phyloP scores from a whole-genome alignment of 768 basidiomycete species.

The Galerina marginata region DNA sequence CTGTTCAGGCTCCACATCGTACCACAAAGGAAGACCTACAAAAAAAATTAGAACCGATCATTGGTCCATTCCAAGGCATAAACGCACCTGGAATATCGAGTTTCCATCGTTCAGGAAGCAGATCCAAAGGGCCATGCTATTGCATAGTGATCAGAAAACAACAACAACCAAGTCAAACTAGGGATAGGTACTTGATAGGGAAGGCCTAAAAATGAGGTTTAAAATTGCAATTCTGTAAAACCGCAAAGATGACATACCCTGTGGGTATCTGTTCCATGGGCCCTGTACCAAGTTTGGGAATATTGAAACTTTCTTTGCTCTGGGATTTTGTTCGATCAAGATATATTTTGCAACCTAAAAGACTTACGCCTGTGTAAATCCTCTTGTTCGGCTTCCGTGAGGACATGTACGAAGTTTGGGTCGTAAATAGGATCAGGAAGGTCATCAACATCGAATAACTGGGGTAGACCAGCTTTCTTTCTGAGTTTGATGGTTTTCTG shows the following conservation, averaged over 20 bases:
- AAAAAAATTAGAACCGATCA: neutral
- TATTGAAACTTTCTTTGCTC: conserved; percentile 74
- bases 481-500: conserved; percentile 62
- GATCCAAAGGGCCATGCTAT: conserved; percentile 71
- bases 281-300: conserved; percentile 84
- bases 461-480: conserved; percentile 65
- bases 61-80: neutral
- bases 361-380: conserved; percentile 68
- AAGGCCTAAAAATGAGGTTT: conserved; percentile 54
- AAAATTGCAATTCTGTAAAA: neutral
- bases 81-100: conserved; percentile 74
- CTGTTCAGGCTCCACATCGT: conserved; percentile 84
- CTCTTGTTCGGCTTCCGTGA: conserved; percentile 67
- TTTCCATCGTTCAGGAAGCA: conserved; percentile 77
- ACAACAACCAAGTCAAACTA: conserved; percentile 3
- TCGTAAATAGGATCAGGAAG: conserved; percentile 80
- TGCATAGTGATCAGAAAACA: neutral
- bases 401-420: conserved; percentile 71
- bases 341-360: neutral
- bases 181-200: conserved; percentile 59
- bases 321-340: conserved; percentile 27
- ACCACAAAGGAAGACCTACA: conserved; percentile 66
- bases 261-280: conserved; percentile 85
- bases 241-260: conserved; percentile 45
- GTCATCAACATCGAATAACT: conserved; percentile 76